These are phyloP conservation scores for Umbelopsis sp. DNA, from an alignment of 192 early-diverging fungal genomes.

Conservation along the genomic window DNA sequence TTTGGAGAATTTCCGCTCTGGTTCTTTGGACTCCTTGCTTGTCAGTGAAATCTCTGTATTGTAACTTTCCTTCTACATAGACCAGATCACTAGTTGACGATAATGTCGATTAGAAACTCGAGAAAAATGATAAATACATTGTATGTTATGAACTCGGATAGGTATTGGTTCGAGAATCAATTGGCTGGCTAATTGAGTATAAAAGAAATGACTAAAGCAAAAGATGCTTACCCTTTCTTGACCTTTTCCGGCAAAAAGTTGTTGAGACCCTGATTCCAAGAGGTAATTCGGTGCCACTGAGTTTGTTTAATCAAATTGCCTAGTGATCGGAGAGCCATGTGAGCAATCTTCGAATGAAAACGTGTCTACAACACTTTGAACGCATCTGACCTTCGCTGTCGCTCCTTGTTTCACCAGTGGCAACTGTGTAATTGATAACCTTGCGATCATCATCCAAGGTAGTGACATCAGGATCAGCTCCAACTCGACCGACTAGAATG, in stretches of 20 bases:
- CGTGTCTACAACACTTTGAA: not conserved
- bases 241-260: slow-evolving; percentile 45
- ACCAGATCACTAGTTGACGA: slow-evolving; percentile 50
- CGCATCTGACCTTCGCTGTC: slow-evolving; percentile 53
- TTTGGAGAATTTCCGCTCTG: slow-evolving; percentile 52
- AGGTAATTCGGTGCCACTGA: slow-evolving; percentile 67
- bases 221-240: slow-evolving; percentile 51
- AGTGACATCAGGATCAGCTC: slow-evolving; percentile 55
- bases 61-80: slow-evolving; percentile 65
- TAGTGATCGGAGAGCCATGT: slow-evolving; percentile 23
- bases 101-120: not conserved
- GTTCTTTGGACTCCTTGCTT: slow-evolving; percentile 62
- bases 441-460: slow-evolving; percentile 47
- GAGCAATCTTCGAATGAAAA: not conserved
- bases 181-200: not conserved
- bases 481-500: slow-evolving; percentile 65
- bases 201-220: not conserved
- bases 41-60: slow-evolving; percentile 63
- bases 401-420: slow-evolving; percentile 62
- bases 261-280: slow-evolving; percentile 43
- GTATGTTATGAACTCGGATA: no score
- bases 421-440: slow-evolving; percentile 62
- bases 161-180: no score
- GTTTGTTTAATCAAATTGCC: slow-evolving; percentile 68
- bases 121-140: no score